These are phyloP conservation scores for Aschersonia sp. DNA, from an alignment of 2,329 filamentous ascomycete species.

Conservation along the genomic window DNA sequence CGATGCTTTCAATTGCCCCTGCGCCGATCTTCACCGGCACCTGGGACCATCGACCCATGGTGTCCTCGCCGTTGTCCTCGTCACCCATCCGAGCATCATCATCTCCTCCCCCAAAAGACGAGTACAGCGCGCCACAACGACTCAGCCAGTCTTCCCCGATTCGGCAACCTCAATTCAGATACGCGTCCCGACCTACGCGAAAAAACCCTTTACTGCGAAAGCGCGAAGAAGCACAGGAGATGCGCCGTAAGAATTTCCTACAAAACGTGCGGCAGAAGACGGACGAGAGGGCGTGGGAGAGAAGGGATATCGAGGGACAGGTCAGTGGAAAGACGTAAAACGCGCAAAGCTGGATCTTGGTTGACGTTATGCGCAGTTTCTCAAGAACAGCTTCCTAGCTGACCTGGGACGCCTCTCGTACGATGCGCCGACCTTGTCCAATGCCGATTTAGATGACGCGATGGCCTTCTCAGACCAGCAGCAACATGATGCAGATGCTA, in stretches of 20 bases:
- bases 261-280: slow-evolving; percentile 47
- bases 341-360: not conserved
- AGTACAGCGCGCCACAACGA: slow-evolving; percentile 25
- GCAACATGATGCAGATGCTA: slow-evolving; percentile 19
- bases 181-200: slow-evolving; percentile 39
- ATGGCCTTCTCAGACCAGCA: slow-evolving; percentile 18
- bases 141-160: slow-evolving; percentile 31
- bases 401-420: slow-evolving; percentile 16
- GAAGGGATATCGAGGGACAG: slow-evolving; percentile 47
- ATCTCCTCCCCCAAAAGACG: slow-evolving; percentile 26
- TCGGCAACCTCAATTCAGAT: slow-evolving; percentile 28
- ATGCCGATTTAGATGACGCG: slow-evolving; percentile 38
- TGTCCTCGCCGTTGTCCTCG: slow-evolving; percentile 44
- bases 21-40: slow-evolving; percentile 27
- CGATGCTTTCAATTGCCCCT: slow-evolving; percentile 27
- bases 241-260: slow-evolving; percentile 53
- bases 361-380: slow-evolving; percentile 12
- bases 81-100: slow-evolving; percentile 41
- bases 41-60: slow-evolving; percentile 30
- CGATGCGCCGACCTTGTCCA: slow-evolving; percentile 25
- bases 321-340: slow-evolving; percentile 7
- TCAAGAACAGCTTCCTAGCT: slow-evolving; percentile 20
- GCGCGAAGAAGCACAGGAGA: slow-evolving; percentile 48
- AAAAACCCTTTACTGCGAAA: slow-evolving; percentile 48
- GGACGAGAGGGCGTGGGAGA: slow-evolving; percentile 45